Base-by-base conservation (phyloP, 1,284 basidiomycete genomes). In the Rhodofomes roseus region DNA sequence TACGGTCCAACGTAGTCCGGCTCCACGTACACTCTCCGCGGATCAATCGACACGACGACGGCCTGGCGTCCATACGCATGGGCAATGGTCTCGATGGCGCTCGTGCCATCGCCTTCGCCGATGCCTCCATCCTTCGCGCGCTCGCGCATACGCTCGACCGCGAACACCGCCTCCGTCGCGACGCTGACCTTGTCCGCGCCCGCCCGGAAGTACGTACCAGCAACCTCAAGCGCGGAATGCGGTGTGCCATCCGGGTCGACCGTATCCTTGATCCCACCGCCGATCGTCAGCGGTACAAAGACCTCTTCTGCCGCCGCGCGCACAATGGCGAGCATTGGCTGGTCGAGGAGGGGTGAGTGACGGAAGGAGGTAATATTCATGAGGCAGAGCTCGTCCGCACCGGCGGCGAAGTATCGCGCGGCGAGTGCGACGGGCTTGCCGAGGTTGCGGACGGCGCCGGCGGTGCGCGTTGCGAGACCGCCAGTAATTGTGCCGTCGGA, bases 351-450 rank as follows among this genome's bases (percentile, higher is more conserved):
- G 0, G 97, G 95, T 7, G 94, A 98, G 65, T 93, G 90, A 62
- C 97, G 92, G 86, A 99, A 99, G 58, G 96, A 98, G 8, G 97
- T 99, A 79, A 99, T 99, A 78, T 99, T 99, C 72, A 99, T 88
- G 68, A 99, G 89, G 69, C 94, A 96, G 54, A 99, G 82, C 76
- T 99, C 97, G 77, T 99, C 97, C 51, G 97, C 97, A 36, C 96
- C 96, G 52, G 89, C 85, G 18, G 79, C 75, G 76, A 92, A 98
- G 78, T 99, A 99, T 62, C 86, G 85, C 54, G 83, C 83, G 1
- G 96, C 92, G 55, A 99, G 87, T 40, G 94, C 87, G 68, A 99
- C 95, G 2, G 97, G 97, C 77, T 98, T 98, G 60, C 97, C 97
- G 61, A 99, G 89, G 75, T 99, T 99, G 63, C 97, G 90, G 6